A percentile compares a stretch with the other conserved stretches of the same genome.
Conservation (phyloP, 148 eudicot species). For the Amaranthus hypochondriacus region DNA sequence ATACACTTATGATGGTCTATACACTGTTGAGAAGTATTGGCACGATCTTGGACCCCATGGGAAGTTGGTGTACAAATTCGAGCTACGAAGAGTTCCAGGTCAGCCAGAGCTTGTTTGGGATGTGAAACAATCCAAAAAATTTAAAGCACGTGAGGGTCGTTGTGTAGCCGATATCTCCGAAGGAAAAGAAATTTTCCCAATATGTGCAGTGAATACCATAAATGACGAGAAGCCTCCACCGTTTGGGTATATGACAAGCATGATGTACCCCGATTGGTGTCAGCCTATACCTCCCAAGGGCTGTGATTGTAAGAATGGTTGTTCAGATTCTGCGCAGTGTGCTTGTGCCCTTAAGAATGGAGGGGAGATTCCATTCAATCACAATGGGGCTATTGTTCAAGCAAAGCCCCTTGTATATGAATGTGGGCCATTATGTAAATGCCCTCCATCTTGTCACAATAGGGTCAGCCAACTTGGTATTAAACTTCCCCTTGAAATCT, state of each 20-base stretch:
- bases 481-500: slow-evolving; percentile 68
- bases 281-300: slow-evolving; percentile 42
- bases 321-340: slow-evolving; percentile 59
- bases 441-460: slow-evolving; percentile 76
- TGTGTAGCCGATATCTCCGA: slow-evolving; percentile 60
- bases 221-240: slow-evolving; percentile 63
- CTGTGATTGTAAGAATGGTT: slow-evolving; percentile 61
- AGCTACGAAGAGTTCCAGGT: slow-evolving; percentile 56
- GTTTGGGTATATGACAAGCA: slow-evolving; percentile 50
- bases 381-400: slow-evolving; percentile 66
- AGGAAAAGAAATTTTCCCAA: slow-evolving; percentile 53
- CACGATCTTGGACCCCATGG: slow-evolving; percentile 46
- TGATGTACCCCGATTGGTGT: slow-evolving; percentile 68
- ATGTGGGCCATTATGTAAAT: slow-evolving; percentile 81
- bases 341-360: slow-evolving; percentile 64
- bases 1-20: slow-evolving; percentile 78
- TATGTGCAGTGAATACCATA: slow-evolving; percentile 63
- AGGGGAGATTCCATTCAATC: slow-evolving; percentile 76
- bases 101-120: slow-evolving; percentile 80
- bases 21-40: slow-evolving; percentile 56
- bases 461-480: slow-evolving; percentile 84
- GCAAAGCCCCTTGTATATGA: slow-evolving; percentile 76
- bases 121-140: slow-evolving; percentile 48
- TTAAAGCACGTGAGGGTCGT: slow-evolving; percentile 46
- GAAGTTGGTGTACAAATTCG: slow-evolving; percentile 64